These are phyloP conservation scores for Apocynum venetum DNA, from an alignment of 257 asterid genomes.

Conservation along the genomic window DNA sequence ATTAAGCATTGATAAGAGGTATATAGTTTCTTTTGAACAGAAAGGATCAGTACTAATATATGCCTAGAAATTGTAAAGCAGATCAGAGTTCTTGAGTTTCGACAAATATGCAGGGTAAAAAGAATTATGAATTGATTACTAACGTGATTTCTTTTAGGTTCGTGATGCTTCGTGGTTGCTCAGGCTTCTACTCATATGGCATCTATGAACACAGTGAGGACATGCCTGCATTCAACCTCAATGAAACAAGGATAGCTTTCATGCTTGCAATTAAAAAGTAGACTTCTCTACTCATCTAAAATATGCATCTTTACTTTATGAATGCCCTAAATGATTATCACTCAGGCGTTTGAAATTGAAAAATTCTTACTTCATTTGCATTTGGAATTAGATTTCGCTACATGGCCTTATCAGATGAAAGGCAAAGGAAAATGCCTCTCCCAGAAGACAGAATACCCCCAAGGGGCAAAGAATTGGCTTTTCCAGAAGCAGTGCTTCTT, in stretches of 20 bases:
- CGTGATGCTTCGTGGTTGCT: slow-evolving; percentile 57
- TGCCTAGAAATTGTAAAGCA: neutral
- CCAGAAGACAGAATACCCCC: slow-evolving; percentile 80
- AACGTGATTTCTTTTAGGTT: slow-evolving; percentile 36
- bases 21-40: neutral
- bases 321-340: neutral
- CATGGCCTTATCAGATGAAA: slow-evolving; percentile 80
- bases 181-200: slow-evolving; percentile 75
- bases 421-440: slow-evolving; percentile 69
- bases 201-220: slow-evolving; percentile 68
- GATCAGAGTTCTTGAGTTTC: neutral
- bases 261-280: slow-evolving; percentile 76
- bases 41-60: no score
- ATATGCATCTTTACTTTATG: neutral
- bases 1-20: slow-evolving; percentile 74
- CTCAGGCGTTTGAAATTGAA: neutral
- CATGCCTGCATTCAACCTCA: slow-evolving; percentile 73
- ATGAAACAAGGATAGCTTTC: slow-evolving; percentile 71
- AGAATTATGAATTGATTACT: neutral
- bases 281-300: neutral
- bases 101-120: neutral
- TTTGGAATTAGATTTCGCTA: slow-evolving; percentile 49
- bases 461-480: slow-evolving; percentile 73
- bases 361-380: neutral
- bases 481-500: slow-evolving; percentile 82